Conservation (phyloP, 352 stramenopile genomes). For the Peronospora destructor region DNA sequence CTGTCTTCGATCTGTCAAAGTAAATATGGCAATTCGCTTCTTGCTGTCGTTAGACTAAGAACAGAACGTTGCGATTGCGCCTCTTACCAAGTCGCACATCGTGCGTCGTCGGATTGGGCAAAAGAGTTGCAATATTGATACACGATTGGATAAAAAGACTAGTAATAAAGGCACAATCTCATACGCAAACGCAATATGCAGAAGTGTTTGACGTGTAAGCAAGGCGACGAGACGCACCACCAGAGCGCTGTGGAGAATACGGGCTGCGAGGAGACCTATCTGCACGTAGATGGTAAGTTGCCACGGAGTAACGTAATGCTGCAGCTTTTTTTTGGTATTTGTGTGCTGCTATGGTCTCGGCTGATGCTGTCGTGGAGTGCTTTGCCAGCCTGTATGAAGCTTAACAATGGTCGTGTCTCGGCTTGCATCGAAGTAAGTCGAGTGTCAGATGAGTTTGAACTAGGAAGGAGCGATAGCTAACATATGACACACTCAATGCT, state of each 20-base stretch:
- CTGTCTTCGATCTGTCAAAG: slow-evolving; percentile 6
- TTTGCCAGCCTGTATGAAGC: slow-evolving; percentile 72
- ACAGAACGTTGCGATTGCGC: background rate
- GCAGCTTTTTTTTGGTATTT: slow-evolving; percentile 5
- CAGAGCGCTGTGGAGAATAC: slow-evolving; percentile 59
- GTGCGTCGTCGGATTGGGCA: slow-evolving; percentile 9
- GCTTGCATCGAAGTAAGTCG: slow-evolving; percentile 49
- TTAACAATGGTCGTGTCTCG: slow-evolving; percentile 64
- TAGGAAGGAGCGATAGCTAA: slow-evolving; percentile 1
- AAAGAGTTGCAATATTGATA: background rate
- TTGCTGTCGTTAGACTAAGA: slow-evolving; percentile 17
- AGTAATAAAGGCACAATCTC: no score
- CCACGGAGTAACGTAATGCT: slow-evolving; percentile 3
- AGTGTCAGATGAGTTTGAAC: background rate
- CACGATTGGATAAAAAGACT: slow-evolving; percentile 24
- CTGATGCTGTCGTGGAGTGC: slow-evolving; percentile 12
- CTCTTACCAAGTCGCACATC: slow-evolving; percentile 14
- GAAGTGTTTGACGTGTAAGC: slow-evolving; percentile 69
- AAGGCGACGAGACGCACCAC: slow-evolving; percentile 59
- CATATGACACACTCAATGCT: background rate
- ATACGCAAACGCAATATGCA: slow-evolving; percentile 21
- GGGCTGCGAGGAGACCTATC: slow-evolving; percentile 57
- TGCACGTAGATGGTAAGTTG: slow-evolving; percentile 48
- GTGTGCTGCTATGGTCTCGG: background rate
- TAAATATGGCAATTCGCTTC: slow-evolving; percentile 7